phyloP scores from a whole-genome alignment of 129 eudicot species.

The Lonicera japonica region DNA sequence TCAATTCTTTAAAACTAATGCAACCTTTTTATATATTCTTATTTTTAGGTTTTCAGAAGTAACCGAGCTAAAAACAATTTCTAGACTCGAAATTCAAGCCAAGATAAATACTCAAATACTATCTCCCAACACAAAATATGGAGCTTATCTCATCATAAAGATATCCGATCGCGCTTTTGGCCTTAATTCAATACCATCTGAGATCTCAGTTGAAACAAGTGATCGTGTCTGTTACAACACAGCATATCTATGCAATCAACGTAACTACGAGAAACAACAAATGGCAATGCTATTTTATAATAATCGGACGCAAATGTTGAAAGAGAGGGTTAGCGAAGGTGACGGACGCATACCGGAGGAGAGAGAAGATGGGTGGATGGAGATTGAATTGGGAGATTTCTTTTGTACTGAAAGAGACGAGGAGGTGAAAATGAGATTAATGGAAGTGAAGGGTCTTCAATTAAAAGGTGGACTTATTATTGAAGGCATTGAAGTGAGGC shows the following conservation, averaged over 20 bases:
- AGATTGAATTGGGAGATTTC: slow-evolving; percentile 48
- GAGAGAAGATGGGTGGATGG: slow-evolving; percentile 61
- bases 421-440: slow-evolving; percentile 40
- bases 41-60: slow-evolving; percentile 46
- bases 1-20: no score
- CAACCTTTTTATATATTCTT: no score
- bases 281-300: slow-evolving; percentile 31
- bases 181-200: slow-evolving; percentile 49
- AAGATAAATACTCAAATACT: slow-evolving; percentile 31
- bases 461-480: slow-evolving; percentile 62
- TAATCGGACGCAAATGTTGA: slow-evolving; percentile 41
- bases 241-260: slow-evolving; percentile 23
- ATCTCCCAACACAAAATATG: slow-evolving; percentile 48
- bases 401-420: slow-evolving; percentile 22
- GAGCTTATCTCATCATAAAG: slow-evolving; percentile 47
- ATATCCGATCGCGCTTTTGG: slow-evolving; percentile 41
- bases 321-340: slow-evolving; percentile 31
- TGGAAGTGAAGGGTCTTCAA: slow-evolving; percentile 59
- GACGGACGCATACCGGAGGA: slow-evolving; percentile 20
- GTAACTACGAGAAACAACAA: slow-evolving; percentile 21
- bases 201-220: slow-evolving; percentile 23
- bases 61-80: slow-evolving; percentile 42
- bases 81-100: slow-evolving; percentile 42
- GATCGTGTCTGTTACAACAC: slow-evolving; percentile 26
- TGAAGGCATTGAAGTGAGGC: slow-evolving; percentile 68